Conservation (phyloP, 83 land plant genomes). For the Larix sibirica region DNA sequence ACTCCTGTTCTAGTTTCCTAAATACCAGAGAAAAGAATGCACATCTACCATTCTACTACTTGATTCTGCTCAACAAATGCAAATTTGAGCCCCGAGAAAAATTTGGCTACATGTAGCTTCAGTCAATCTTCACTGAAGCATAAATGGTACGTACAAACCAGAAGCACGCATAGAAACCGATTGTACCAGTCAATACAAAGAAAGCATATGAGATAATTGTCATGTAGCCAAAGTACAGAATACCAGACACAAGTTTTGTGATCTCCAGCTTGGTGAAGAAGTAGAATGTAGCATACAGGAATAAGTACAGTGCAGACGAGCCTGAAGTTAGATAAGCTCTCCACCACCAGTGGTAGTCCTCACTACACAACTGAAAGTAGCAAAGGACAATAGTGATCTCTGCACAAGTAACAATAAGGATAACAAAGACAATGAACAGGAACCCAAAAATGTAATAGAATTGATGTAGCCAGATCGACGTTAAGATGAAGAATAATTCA, state of each 20-base stretch:
- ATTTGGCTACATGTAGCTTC: no score
- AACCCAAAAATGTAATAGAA: constrained; percentile 86
- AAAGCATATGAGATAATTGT: constrained; percentile 62
- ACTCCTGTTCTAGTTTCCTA: no score
- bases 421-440: constrained; percentile 77
- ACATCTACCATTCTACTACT: no score
- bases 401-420: constrained; percentile 76
- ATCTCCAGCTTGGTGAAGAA: constrained; percentile 82
- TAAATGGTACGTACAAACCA: constrained; percentile 82
- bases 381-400: constrained; percentile 78
- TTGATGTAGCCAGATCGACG: constrained; percentile 82
- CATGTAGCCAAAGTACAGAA: constrained; percentile 87
- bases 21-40: no score
- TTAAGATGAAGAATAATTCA: constrained; percentile 79
- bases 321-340: constrained; percentile 80
- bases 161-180: constrained; percentile 79
- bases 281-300: constrained; percentile 65
- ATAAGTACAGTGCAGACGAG: constrained; percentile 72
- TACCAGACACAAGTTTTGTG: constrained; percentile 71
- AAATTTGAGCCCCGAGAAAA: no score
- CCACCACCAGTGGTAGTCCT: constrained; percentile 87
- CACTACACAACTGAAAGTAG: constrained; percentile 85
- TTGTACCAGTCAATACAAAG: constrained; percentile 78
- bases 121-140: constrained; percentile 82
- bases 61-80: no score